Percentiles rank a stretch among this genome's conserved stretches.
phyloP scores from a whole-genome alignment of 2,329 filamentous ascomycete genomes.

The Zymoseptoria passerinii region DNA sequence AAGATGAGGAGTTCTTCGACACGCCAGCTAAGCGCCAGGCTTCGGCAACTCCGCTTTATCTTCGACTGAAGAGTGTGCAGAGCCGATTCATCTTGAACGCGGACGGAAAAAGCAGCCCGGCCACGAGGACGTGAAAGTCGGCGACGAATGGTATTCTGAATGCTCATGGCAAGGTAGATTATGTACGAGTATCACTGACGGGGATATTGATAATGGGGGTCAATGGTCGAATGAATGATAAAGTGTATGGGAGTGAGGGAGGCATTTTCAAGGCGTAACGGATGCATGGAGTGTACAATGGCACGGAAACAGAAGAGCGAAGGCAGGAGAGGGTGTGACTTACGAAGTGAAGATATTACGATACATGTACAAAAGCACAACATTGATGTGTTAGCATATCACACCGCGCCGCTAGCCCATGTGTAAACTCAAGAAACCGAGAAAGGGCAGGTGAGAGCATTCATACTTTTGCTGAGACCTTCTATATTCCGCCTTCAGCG shows the following conservation, averaged over 20 bases:
- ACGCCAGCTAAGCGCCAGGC: conserved; percentile 9
- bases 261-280: not conserved
- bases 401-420: no score
- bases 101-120: conserved; percentile 18
- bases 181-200: not conserved
- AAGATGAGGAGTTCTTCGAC: conserved; percentile 6
- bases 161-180: not conserved
- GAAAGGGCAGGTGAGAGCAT: not conserved
- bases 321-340: not conserved
- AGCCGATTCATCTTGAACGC: conserved; percentile 15
- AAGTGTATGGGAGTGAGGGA: not conserved
- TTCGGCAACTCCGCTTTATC: conserved; percentile 4
- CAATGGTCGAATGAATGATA: not conserved
- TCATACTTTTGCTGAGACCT: not conserved
- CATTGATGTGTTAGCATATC: not conserved
- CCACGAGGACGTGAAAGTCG: not conserved
- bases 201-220: not conserved
- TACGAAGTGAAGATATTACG: not conserved
- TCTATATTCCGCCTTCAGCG: not conserved
- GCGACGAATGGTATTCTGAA: not conserved
- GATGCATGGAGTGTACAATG: no score
- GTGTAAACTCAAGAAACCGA: no score
- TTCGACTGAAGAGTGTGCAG: conserved; percentile 16
- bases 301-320: no score
- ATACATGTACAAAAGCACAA: not conserved